Base-by-base conservation (phyloP, 2,329 filamentous ascomycete genomes). In the Cercospora sp. region DNA sequence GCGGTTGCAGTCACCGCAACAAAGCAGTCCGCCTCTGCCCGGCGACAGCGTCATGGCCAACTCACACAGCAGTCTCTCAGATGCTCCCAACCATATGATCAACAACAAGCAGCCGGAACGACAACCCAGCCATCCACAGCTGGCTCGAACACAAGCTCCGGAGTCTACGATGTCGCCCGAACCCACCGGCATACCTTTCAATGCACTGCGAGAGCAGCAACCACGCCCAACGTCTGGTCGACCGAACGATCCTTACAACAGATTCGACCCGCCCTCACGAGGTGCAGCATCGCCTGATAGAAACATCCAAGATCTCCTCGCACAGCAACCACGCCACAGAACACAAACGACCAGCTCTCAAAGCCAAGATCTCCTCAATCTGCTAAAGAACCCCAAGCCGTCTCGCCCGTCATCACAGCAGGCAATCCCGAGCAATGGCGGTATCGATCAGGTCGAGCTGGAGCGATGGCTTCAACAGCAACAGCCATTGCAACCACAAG, bases 291-390 rank as follows among this genome's bases (percentile, higher is more conserved):
- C 76, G 9, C 76, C 76, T 7, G 76, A 77, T 64, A 67, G 75
- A 33, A 77, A 75, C 61, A 73, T 80, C 33, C 77, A 79, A 58
- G 74, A 77, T 39, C 63, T 80, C 45, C 76, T 79, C 69, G 81
- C 79, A 42, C 77, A 77, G 55, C 78, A 64, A 77, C 79, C 66
- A 77, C 80, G 77, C 75, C 81, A 74, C 48, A 77, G 80, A 58
- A 69, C 77, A 9, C 75, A 77, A 76, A 89, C 86, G 77, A 87
- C 84, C 73, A 76, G 75, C 69, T 75, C 76, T 57, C 91, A 94
- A 73, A 87, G 90, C n/a, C 91, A 96, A 71, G 94, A 95, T 77
- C 82, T 97, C 60, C 91, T 96, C 80, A 91, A 89, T 69, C 84
- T 97, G 31, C 95, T 97, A 72, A 84, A 86, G 74, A 73, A 75